Conservation (phyloP, 2,329 filamentous ascomycete genomes). For the Myriangium duriaei region DNA sequence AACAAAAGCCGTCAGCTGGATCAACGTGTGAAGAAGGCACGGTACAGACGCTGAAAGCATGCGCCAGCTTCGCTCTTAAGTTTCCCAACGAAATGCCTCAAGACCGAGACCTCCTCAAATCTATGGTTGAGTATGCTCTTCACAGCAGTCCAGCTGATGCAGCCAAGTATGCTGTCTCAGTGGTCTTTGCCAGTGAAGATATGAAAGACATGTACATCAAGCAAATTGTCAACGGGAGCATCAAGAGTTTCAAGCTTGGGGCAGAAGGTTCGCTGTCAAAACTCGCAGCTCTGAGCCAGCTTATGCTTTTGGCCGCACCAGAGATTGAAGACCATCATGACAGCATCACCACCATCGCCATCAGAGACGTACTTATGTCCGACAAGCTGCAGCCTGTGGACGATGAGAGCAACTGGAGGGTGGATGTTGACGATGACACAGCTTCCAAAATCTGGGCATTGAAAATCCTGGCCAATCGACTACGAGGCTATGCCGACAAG, state of each 20-base stretch:
- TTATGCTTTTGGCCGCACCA: conserved; percentile 62
- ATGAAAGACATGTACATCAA: conserved; percentile 75
- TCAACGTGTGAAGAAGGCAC: conserved; percentile 57
- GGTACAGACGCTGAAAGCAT: conserved; percentile 89
- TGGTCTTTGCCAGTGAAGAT: conserved; percentile 66
- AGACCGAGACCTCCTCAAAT: conserved; percentile 68
- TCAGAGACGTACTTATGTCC: conserved; percentile 60
- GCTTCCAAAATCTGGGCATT: conserved; percentile 73
- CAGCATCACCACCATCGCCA: conserved; percentile 63
- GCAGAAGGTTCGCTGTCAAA: conserved; percentile 62
- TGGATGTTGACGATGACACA: conserved; percentile 64
- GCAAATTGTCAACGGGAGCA: conserved; percentile 64
- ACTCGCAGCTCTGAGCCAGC: conserved; percentile 57
- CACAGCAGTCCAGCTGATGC: conserved; percentile 70
- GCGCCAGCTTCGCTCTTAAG: conserved; percentile 77
- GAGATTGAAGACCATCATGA: conserved; percentile 59
- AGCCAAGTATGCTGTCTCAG: conserved; percentile 87
- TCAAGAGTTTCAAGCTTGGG: conserved; percentile 62
- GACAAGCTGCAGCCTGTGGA: conserved; percentile 43
- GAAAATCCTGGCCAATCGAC: conserved; percentile 73
- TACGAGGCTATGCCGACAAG: conserved; percentile 44
- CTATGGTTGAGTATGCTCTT: conserved; percentile 70
- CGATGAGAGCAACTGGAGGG: conserved; percentile 31
- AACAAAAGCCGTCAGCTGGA: conserved; percentile 60
- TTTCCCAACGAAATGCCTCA: conserved; percentile 73